Evolutionary conservation across 2,329 filamentous ascomycete genomes (phyloP).

Genomic region (Paecilomyces niveus): DNA sequence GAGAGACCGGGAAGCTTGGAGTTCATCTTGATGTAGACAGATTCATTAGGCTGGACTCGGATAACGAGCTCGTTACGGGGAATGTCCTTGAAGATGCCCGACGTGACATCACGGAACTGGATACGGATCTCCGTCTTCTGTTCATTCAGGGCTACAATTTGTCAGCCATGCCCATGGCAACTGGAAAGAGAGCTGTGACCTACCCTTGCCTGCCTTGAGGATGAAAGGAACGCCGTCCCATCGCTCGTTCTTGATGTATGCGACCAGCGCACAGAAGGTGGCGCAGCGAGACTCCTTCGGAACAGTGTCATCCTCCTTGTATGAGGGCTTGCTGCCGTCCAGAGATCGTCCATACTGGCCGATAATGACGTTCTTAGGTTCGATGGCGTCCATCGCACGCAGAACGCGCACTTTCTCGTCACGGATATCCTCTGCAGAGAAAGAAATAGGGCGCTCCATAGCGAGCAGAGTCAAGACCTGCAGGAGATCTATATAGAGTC

Average conservation of each 20-base stretch:
- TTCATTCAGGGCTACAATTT: constrained; percentile 71
- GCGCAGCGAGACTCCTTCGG: constrained; percentile 96
- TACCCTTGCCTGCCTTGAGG: constrained; percentile 90
- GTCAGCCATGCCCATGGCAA: constrained; percentile 10
- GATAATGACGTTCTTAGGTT: constrained; percentile 99
- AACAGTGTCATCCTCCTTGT: constrained; percentile 98
- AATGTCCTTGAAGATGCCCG: constrained; percentile 99
- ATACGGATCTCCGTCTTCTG: constrained; percentile 99
- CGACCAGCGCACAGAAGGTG: constrained; percentile 94
- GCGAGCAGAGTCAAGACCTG: constrained; percentile 93
- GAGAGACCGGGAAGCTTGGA: constrained; percentile 95
- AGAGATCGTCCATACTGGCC: constrained; percentile 96
- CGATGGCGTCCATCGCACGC: constrained; percentile 84
- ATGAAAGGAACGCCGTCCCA: constrained; percentile 99
- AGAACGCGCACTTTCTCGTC: constrained; percentile 98
- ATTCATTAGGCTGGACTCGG: constrained; percentile 98
- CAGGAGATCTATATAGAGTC: constrained; percentile 59
- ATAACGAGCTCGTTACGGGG: constrained; percentile 98
- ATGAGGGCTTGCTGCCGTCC: constrained; percentile 91
- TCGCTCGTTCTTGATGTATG: constrained; percentile 98
- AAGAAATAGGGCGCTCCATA: constrained; percentile 97
- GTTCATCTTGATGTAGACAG: constrained; percentile 99
- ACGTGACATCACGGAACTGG: constrained; percentile 99
- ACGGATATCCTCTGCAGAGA: constrained; percentile 95
- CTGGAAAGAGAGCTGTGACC: constrained; percentile 2